Base-by-base conservation (phyloP, 116 monocot species). In the Thalassia testudinum region DNA sequence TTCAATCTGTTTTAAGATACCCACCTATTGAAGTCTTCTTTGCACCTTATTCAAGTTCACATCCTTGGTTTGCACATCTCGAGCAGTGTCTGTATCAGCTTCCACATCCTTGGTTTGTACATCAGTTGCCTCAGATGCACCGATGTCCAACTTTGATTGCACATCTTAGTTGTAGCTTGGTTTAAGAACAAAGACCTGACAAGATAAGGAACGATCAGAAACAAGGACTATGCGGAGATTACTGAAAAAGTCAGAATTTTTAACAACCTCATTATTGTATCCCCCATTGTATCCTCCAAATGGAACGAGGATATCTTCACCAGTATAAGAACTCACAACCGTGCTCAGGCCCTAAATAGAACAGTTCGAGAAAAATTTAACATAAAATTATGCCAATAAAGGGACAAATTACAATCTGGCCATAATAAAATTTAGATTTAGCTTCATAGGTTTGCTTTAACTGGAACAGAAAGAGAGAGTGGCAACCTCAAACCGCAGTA, bases 211-310 rank as follows among this genome's bases (percentile, higher is more conserved):
- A 11, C 42, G 11, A 16, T 12, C 42, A 11, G 16, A 42, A 42
- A 42, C 42, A 11, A 12, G n/a, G n/a, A n/a, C n/a, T n/a, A 42
- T 42, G 42, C 11, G 16, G 16, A 42, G 0, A n/a, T n/a, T n/a
- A n/a, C n/a, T n/a, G n/a, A n/a, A n/a, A n/a, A 3, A 40, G 17
- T 4, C 37, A 51, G 42, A 26, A 42, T 19, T 24, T 16, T 12
- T 12, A 43, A 22, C 52, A 59, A 81, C 90, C 78, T 85, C 85
- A 64, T 85, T 81, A 65, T 71, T 81, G 58, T 91, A 91, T 28
- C 71, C 78, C 22, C 91, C 91, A 73, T 81, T 85, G 48, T 91
- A 91, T 59, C 91, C 91, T 58, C 91, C 91, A 73, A 91, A 91
- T 42, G 85, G 75, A 47, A 91, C 68, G 29, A 91, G 69, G 63